Evolutionary conservation across 176 grass and related monocot genomes (phyloP).

Genomic region (Guadua angustifolia): DNA sequence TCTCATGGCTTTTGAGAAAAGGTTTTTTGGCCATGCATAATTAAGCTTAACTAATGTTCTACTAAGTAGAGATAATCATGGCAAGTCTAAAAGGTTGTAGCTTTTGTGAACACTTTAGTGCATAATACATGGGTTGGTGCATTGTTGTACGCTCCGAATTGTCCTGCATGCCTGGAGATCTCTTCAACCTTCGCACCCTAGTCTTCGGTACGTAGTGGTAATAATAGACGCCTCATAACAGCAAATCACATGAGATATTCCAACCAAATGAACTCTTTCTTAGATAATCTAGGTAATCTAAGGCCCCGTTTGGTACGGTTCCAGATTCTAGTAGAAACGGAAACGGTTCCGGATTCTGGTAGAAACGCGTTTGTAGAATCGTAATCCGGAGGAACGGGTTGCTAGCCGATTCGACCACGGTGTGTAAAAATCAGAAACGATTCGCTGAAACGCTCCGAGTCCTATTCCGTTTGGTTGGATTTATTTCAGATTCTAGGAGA

Average conservation of each 20-base stretch:
- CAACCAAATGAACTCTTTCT: background rate
- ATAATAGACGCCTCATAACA: constrained; percentile 29
- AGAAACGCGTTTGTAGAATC: no score
- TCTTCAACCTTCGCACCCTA: background rate
- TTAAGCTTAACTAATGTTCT: background rate
- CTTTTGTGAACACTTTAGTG: constrained; percentile 31
- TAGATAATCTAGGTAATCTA: background rate
- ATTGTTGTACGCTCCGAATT: constrained; percentile 24
- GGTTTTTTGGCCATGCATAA: background rate
- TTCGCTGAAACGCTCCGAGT: no score
- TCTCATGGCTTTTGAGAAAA: constrained; percentile 1
- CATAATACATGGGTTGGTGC: constrained; percentile 26
- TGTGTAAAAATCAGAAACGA: no score
- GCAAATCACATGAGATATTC: constrained; percentile 12
- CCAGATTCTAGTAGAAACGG: no score
- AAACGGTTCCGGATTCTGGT: no score
- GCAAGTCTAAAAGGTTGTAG: constrained; percentile 19
- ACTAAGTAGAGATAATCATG: constrained; percentile 27
- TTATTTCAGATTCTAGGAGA: no score
- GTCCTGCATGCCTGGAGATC: background rate
- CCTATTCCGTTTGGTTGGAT: no score
- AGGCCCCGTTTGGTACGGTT: no score
- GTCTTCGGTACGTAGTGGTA: background rate
- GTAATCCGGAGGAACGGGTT: no score
- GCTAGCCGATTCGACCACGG: no score